These are phyloP conservation scores for Yamadazyma triangularis DNA, from an alignment of 1,139 yeast genomes.

Conservation along the genomic window DNA sequence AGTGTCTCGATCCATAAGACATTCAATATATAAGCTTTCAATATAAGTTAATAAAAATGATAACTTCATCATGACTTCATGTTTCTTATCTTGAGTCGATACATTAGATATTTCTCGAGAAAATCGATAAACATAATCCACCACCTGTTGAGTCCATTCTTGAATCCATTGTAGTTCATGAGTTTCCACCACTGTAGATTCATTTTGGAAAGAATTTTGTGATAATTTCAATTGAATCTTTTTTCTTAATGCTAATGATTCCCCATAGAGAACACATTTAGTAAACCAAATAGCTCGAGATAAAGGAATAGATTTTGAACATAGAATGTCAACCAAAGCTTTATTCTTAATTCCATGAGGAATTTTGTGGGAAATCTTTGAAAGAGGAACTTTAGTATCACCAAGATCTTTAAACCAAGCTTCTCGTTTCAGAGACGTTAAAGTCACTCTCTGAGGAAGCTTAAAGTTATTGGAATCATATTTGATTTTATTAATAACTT, in stretches of 20 bases:
- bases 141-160: slow-evolving; percentile 85
- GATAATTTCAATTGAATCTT: slow-evolving; percentile 27
- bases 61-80: slow-evolving; percentile 49
- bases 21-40: slow-evolving; percentile 64
- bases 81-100: slow-evolving; percentile 25
- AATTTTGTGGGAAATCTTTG: slow-evolving; percentile 67
- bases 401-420: slow-evolving; percentile 82
- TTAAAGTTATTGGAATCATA: slow-evolving; percentile 52
- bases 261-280: slow-evolving; percentile 80
- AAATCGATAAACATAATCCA: slow-evolving; percentile 53
- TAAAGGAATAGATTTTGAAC: slow-evolving; percentile 63
- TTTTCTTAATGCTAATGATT: slow-evolving; percentile 62
- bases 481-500: slow-evolving; percentile 58
- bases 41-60: slow-evolving; percentile 57
- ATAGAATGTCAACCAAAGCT: slow-evolving; percentile 66
- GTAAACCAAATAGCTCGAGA: slow-evolving; percentile 86
- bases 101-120: slow-evolving; percentile 34
- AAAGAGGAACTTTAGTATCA: slow-evolving; percentile 58
- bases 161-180: slow-evolving; percentile 61
- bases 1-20: slow-evolving; percentile 55
- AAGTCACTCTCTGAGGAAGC: slow-evolving; percentile 83
- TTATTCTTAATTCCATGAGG: slow-evolving; percentile 88
- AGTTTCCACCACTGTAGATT: slow-evolving; percentile 4
- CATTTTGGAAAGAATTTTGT: slow-evolving; percentile 4
- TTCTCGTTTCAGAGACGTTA: slow-evolving; percentile 81